Evolutionary conservation across 2,329 filamentous ascomycete species (phyloP).

Genomic region (Orbilia javanica): DNA sequence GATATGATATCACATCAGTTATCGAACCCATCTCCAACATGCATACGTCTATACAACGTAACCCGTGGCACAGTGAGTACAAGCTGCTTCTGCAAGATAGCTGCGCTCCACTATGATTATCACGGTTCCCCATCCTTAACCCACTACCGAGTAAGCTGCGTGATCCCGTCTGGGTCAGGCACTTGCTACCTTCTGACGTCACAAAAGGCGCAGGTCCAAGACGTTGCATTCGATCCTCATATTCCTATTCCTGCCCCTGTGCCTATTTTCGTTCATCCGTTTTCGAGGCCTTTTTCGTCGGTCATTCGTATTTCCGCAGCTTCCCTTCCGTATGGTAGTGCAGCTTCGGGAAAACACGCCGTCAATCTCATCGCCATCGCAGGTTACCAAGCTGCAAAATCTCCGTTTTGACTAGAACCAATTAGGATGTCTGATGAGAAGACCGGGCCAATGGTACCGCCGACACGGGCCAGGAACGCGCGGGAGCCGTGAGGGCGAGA

Average conservation of each 20-base stretch:
- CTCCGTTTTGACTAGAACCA: slow-evolving; percentile 24
- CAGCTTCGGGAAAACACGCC: slow-evolving; percentile 7
- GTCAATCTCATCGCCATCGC: slow-evolving; percentile 31
- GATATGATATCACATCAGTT: slow-evolving; percentile 5
- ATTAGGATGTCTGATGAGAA: slow-evolving; percentile 41
- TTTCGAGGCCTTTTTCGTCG: slow-evolving; percentile 18
- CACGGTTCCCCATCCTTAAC: slow-evolving; percentile 12
- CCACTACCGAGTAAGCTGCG: slow-evolving; percentile 12
- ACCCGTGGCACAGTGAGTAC: slow-evolving; percentile 23
- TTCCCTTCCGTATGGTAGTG: slow-evolving; percentile 10
- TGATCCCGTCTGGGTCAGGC: slow-evolving; percentile 22
- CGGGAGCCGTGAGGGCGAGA: slow-evolving; percentile 21
- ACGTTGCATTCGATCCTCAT: slow-evolving; percentile 3
- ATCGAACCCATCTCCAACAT: slow-evolving; percentile 5
- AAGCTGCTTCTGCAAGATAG: background rate
- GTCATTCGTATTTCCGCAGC: slow-evolving; percentile 6
- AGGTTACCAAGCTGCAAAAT: background rate
- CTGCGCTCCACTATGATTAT: slow-evolving; percentile 15
- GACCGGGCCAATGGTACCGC: slow-evolving; percentile 39
- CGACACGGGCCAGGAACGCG: slow-evolving; percentile 51
- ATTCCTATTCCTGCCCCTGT: slow-evolving; percentile 16
- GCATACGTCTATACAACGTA: slow-evolving; percentile 12
- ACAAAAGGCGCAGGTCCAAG: slow-evolving; percentile 25
- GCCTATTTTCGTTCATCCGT: slow-evolving; percentile 1
- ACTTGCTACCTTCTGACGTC: slow-evolving; percentile 25